phyloP scores from a whole-genome alignment of 2,329 filamentous ascomycete species.

The Coleophoma crateriformis region DNA sequence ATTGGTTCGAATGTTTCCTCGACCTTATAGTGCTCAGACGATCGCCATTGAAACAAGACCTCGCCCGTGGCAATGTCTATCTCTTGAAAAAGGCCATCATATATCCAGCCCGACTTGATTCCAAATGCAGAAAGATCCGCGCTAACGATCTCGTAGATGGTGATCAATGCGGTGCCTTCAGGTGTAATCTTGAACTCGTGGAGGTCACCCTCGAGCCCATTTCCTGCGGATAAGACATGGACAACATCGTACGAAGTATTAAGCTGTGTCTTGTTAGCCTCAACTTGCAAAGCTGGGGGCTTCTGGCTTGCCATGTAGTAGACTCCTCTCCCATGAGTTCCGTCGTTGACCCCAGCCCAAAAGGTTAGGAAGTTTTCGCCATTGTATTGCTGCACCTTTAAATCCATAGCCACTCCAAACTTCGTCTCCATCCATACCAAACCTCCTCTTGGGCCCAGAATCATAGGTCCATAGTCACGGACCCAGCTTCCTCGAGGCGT shows the following conservation, averaged over 20 bases:
- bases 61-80: constrained; percentile 40
- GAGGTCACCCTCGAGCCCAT: constrained; percentile 32
- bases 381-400: constrained; percentile 31
- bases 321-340: constrained; percentile 37
- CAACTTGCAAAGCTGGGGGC: too few relatives aligned
- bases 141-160: constrained; percentile 31
- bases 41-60: constrained; percentile 43
- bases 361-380: constrained; percentile 40
- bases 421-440: constrained; percentile 11
- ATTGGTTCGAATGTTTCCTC: neutral
- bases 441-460: constrained; percentile 9
- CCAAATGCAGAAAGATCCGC: constrained; percentile 33
- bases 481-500: constrained; percentile 9
- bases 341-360: constrained; percentile 38
- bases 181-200: constrained; percentile 38
- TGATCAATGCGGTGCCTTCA: constrained; percentile 34
- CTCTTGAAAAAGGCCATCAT: constrained; percentile 39
- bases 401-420: constrained; percentile 12
- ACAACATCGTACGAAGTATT: neutral
- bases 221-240: neutral
- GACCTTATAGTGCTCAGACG: constrained; percentile 7
- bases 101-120: constrained; percentile 26
- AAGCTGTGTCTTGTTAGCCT: neutral
- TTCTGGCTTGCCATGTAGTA: constrained; percentile 34
- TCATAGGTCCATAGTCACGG: constrained; percentile 7